phyloP scores from a whole-genome alignment of 352 stramenopile species.

The Phytopythium litorale region DNA sequence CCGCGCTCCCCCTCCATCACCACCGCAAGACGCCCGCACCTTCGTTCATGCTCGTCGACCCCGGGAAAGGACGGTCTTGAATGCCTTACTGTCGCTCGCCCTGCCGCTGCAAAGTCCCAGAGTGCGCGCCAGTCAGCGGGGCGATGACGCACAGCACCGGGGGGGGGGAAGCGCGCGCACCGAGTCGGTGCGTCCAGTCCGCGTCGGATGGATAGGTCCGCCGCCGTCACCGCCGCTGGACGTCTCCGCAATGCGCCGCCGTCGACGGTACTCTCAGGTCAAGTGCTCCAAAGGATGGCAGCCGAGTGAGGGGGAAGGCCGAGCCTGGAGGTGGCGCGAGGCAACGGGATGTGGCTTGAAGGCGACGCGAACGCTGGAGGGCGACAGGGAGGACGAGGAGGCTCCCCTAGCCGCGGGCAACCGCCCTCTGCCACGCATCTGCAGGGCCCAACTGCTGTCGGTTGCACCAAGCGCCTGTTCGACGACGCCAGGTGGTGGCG shows the following conservation, averaged over 20 bases:
- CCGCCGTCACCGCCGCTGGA: background rate
- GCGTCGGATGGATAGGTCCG: background rate
- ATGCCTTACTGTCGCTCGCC: background rate
- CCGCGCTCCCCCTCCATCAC: too few species aligned
- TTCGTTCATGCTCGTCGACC: conserved; percentile 17
- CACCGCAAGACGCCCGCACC: conserved; percentile 8
- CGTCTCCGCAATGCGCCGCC: background rate
- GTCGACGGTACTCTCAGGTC: background rate
- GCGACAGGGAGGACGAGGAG: background rate
- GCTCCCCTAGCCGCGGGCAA: background rate
- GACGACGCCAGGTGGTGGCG: background rate
- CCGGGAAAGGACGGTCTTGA: background rate
- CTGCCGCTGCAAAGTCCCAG: background rate
- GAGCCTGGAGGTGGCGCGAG: background rate
- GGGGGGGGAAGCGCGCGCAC: background rate
- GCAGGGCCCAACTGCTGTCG: background rate
- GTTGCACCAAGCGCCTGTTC: conserved; percentile 1
- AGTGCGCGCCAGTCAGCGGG: too few species aligned
- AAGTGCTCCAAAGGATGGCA: too few species aligned
- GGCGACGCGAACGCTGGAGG: background rate
- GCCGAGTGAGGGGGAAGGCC: background rate
- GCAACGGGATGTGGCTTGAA: background rate
- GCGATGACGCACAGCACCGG: background rate
- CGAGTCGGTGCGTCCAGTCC: too few species aligned
- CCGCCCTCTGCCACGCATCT: background rate